Percentiles rank a stretch among this genome's conserved stretches.
phyloP scores from a whole-genome alignment of 2,329 filamentous ascomycete species.

The Endothia cerciana region DNA sequence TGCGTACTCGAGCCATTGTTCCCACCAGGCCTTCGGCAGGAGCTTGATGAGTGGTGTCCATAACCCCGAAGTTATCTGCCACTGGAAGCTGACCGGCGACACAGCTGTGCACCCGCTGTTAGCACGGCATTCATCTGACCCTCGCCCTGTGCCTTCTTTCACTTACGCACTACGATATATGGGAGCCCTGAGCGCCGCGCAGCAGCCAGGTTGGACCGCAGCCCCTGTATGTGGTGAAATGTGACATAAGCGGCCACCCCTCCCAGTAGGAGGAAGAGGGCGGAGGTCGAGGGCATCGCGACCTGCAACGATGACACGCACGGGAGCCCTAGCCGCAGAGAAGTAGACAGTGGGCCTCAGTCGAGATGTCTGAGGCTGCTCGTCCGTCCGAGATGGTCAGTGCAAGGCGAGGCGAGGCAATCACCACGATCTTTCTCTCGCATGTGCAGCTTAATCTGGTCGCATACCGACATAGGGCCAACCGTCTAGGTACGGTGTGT shows the following conservation, averaged over 20 bases:
- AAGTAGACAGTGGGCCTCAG: not conserved
- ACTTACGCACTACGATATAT: conserved; percentile 59
- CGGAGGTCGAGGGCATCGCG: conserved; percentile 44
- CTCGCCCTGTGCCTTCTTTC: not conserved
- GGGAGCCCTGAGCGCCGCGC: conserved; percentile 56
- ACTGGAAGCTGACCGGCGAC: conserved; percentile 54
- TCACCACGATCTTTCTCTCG: not conserved
- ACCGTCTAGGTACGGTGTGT: not conserved
- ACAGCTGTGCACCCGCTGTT: conserved; percentile 43
- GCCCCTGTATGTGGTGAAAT: conserved; percentile 39
- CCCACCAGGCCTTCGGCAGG: conserved; percentile 59
- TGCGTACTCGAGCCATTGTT: conserved; percentile 63
- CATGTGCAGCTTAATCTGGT: not conserved
- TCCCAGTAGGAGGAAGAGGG: conserved; percentile 41
- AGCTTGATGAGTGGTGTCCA: conserved; percentile 59
- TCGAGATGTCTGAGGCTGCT: not conserved
- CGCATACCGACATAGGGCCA: not conserved
- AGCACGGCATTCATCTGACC: conserved; percentile 17
- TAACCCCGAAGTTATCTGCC: conserved; percentile 58
- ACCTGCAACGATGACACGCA: not conserved
- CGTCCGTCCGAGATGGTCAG: not conserved
- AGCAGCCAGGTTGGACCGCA: conserved; percentile 50
- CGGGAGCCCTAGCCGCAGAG: no score
- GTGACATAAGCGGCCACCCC: conserved; percentile 41
- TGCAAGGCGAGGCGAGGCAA: not conserved